Percentiles rank a stretch among this genome's conserved stretches.
Evolutionary conservation across 768 basidiomycete genomes (phyloP).

Genomic region (Agaricus blazei): DNA sequence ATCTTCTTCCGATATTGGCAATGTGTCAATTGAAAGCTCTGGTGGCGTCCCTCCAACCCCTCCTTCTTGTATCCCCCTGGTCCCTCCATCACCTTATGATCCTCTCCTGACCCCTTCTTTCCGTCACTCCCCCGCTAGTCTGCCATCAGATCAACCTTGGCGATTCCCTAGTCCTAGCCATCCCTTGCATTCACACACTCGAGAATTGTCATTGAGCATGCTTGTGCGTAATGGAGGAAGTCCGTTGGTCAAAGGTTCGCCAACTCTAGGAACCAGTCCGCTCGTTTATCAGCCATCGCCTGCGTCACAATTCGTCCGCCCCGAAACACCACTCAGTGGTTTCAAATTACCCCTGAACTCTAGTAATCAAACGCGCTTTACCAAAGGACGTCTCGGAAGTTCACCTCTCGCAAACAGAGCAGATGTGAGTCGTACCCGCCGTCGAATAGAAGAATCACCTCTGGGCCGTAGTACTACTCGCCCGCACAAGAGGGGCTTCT

Average conservation of each 20-base stretch:
- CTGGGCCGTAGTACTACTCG: slow-evolving; percentile 25
- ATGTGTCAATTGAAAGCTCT: slow-evolving; percentile 19
- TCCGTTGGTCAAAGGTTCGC: slow-evolving; percentile 33
- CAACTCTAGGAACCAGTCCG: slow-evolving; percentile 24
- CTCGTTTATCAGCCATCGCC: slow-evolving; percentile 27
- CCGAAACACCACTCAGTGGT: slow-evolving; percentile 12
- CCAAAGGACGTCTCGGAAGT: slow-evolving; percentile 22
- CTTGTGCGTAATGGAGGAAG: slow-evolving; percentile 50
- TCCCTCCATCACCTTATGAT: slow-evolving; percentile 72
- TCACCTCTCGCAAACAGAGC: slow-evolving; percentile 8
- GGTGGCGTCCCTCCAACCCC: slow-evolving; percentile 20
- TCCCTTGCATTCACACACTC: slow-evolving; percentile 60
- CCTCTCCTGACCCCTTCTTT: slow-evolving; percentile 72
- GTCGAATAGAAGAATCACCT: slow-evolving; percentile 45
- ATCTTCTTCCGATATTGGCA: slow-evolving; percentile 26
- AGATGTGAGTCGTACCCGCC: slow-evolving; percentile 6
- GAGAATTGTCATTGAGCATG: slow-evolving; percentile 63
- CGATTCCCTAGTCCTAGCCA: slow-evolving; percentile 77
- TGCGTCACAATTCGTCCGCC: slow-evolving; percentile 11
- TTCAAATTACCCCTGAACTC: slow-evolving; percentile 34
- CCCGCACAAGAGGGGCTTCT: slow-evolving; percentile 25
- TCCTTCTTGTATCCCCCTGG: slow-evolving; percentile 26
- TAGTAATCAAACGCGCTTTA: slow-evolving; percentile 27
- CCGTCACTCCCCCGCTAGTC: slow-evolving; percentile 69
- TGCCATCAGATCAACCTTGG: slow-evolving; percentile 80